These are phyloP conservation scores for Phytophthora macrochlamydospora DNA, from an alignment of 352 stramenopile species.

Conservation along the genomic window DNA sequence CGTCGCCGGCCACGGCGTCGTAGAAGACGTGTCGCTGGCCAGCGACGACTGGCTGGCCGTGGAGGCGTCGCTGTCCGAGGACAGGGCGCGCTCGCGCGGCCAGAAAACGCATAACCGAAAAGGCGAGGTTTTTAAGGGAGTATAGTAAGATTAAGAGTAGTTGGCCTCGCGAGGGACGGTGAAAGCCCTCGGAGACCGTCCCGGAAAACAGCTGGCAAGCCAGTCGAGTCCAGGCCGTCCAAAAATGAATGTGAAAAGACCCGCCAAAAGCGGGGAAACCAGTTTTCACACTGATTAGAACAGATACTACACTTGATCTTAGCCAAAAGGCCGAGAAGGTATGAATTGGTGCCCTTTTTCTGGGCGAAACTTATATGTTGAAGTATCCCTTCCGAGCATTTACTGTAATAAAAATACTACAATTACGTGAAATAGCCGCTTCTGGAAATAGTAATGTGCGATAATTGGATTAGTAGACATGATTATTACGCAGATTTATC, in stretches of 20 bases:
- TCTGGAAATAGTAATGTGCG: too few relatives aligned
- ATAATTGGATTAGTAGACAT: too few relatives aligned
- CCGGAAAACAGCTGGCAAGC: constrained; percentile 10
- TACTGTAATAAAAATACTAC: not conserved
- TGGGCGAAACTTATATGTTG: not conserved
- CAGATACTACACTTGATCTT: constrained; percentile 78
- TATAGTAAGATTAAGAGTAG: not conserved
- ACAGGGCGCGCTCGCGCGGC: not conserved
- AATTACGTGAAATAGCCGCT: too few relatives aligned
- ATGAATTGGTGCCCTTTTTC: constrained; percentile 29
- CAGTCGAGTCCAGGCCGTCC: constrained; percentile 10
- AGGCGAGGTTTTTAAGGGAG: not conserved
- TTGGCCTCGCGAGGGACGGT: constrained; percentile 14
- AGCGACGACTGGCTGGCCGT: constrained; percentile 14
- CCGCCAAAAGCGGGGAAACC: constrained; percentile 64
- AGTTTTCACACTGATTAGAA: constrained; percentile 93
- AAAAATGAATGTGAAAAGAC: constrained; percentile 91
- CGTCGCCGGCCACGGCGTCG: not conserved
- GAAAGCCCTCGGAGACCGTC: constrained; percentile 22
- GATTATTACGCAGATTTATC: too few relatives aligned
- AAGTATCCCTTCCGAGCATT: not conserved
- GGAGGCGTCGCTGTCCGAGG: constrained; percentile 9
- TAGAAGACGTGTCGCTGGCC: constrained; percentile 1
- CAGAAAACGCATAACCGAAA: constrained; percentile 10
- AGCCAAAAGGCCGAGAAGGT: constrained; percentile 90